Percentiles rank a stretch among this genome's conserved stretches.
phyloP scores from a whole-genome alignment of 345 rosid genomes.

The Lumnitzera racemosa region DNA sequence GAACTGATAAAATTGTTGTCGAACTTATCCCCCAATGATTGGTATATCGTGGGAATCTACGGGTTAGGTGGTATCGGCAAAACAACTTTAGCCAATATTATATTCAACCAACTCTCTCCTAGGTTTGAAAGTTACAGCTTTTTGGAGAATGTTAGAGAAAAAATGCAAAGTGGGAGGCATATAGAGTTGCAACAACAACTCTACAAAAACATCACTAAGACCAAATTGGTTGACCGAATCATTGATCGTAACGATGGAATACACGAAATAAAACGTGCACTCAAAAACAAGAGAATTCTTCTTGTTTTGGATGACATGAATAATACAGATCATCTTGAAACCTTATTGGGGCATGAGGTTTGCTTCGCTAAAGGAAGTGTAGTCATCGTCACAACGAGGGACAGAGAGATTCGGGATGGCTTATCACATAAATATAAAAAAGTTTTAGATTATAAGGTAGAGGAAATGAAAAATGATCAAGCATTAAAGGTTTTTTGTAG shows the following conservation, averaged over 20 bases:
- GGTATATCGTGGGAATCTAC: not conserved
- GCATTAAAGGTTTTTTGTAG: not conserved
- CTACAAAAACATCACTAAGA: not conserved
- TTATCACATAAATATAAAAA: not conserved
- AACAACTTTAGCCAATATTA: conserved; percentile 1
- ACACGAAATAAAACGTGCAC: not conserved
- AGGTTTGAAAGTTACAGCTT: not conserved
- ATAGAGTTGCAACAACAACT: not conserved
- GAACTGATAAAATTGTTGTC: not conserved
- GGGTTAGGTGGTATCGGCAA: conserved; percentile 4
- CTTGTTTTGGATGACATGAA: not conserved
- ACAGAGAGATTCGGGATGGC: not conserved
- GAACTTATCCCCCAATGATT: not conserved
- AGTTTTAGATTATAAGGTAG: not conserved
- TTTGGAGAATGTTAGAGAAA: not conserved
- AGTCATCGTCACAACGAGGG: not conserved
- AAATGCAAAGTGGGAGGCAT: not conserved
- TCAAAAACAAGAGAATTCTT: not conserved
- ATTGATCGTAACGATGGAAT: not conserved
- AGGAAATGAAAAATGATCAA: conserved; percentile 1
- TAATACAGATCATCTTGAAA: not conserved
- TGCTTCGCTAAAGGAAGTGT: not conserved
- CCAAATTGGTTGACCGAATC: not conserved
- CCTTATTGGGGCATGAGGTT: not conserved
- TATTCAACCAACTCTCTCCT: conserved; percentile 2